Evolutionary conservation across 768 basidiomycete species (phyloP).

Genomic region (Tremella fuciformis): DNA sequence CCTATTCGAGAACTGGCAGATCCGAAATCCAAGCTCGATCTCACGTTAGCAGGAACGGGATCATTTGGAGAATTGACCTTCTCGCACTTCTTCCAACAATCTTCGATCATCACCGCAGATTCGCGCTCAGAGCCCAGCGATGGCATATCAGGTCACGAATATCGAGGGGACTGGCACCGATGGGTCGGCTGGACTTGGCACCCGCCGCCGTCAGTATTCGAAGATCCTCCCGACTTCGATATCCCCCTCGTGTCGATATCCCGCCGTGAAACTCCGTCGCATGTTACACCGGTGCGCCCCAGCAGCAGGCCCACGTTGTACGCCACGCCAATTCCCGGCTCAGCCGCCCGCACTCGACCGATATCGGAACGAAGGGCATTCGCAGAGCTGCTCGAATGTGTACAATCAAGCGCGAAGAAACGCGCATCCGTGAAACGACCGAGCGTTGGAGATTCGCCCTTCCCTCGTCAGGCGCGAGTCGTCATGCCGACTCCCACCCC

Average conservation of each 20-base stretch:
- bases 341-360: conserved; percentile 1
- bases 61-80: not conserved
- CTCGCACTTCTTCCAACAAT: conserved; percentile 1
- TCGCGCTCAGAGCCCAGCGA: not conserved
- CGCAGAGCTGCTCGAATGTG: conserved; percentile 4
- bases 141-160: not conserved
- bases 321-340: not conserved
- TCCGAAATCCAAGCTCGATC: not conserved
- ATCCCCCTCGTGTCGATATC: not conserved
- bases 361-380: conserved; percentile 2
- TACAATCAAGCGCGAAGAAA: conserved; percentile 6
- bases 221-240: not conserved
- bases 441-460: not conserved
- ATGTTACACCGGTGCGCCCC: not conserved
- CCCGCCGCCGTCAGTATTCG: not conserved
- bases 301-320: not conserved
- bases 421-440: not conserved
- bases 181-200: conserved; percentile 13
- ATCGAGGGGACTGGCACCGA: not conserved
- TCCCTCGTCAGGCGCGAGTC: not conserved
- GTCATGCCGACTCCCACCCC: conserved; percentile 1
- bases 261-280: not conserved
- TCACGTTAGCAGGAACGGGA: not conserved
- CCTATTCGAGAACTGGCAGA: not conserved
- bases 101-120: not conserved